Percentiles rank a stretch among this genome's conserved stretches.
phyloP scores from a whole-genome alignment of 495 filamentous ascomycete genomes.

The Trypethelium eluteriae region DNA sequence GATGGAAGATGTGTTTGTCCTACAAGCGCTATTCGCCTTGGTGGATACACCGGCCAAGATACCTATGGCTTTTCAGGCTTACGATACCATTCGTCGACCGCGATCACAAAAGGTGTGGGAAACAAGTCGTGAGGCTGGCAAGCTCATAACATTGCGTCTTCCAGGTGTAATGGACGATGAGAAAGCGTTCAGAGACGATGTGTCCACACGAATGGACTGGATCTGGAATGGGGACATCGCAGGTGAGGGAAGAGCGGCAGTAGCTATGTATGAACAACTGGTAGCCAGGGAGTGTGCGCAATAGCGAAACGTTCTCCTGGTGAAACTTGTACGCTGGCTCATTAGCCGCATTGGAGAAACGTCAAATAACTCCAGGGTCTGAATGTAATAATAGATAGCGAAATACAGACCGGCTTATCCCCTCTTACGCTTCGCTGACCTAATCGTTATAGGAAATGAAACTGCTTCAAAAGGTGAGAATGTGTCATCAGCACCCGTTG shows the following conservation, averaged over 20 bases:
- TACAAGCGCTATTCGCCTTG: conserved; percentile 16
- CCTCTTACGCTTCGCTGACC: too few relatives aligned
- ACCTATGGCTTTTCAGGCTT: conserved; percentile 16
- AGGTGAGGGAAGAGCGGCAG: conserved; percentile 22
- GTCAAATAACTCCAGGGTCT: too few relatives aligned
- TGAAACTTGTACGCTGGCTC: too few relatives aligned
- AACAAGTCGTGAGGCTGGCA: conserved; percentile 41
- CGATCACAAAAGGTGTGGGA: conserved; percentile 28
- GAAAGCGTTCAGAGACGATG: conserved; percentile 12
- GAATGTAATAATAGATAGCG: too few relatives aligned
- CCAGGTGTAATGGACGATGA: conserved; percentile 29
- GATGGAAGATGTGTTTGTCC: conserved; percentile 22
- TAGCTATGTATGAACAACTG: too few relatives aligned
- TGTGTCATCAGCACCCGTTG: too few relatives aligned
- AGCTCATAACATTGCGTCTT: conserved; percentile 27
- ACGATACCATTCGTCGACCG: conserved; percentile 15
- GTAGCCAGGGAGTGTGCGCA: too few relatives aligned
- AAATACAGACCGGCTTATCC: too few relatives aligned
- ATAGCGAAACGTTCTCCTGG: too few relatives aligned
- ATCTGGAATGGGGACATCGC: conserved; percentile 21
- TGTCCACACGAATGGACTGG: conserved; percentile 16
- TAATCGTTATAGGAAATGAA: too few relatives aligned
- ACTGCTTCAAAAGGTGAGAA: too few relatives aligned
- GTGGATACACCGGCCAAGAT: conserved; percentile 10
- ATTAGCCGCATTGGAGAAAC: too few relatives aligned